Base-by-base conservation (phyloP, 2,329 filamentous ascomycete species). In the Ceratocystis cubensis region DNA sequence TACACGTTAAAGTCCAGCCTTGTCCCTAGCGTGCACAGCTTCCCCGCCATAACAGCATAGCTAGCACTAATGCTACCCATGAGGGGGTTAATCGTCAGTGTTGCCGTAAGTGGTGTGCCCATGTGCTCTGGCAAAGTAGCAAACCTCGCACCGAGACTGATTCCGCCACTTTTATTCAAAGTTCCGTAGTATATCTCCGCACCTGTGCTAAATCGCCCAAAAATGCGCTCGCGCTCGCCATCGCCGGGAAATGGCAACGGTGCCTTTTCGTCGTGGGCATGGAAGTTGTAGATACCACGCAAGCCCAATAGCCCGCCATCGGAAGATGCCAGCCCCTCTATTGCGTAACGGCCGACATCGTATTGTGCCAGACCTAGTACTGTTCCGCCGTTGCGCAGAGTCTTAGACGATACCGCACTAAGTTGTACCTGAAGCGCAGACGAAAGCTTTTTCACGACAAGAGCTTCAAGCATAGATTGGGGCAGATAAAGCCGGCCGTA, bases 1-100 rank as follows among this genome's bases (percentile, higher is more conserved):
- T 96, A 97, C 63, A 96, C 88, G 73, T 99, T 99, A 77, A 99
- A 99, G 73, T 95, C 91, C 77, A 97, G 93, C 63, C 88, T 86
- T 25, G 91, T 95, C 70, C 91, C 94, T 63, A 99, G 82, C 10
- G 91, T 89, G 71, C 96, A 84, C 72, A 91, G 85, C 44, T 84
- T 84, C 2, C 91, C 91, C 1, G 93, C 93, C 72, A 90, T 88
- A 61, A 97, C 89, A 0, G 94, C 89, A 74, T 99, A 99, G 17
- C 86, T 96, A 45, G 91, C 90, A 67, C 88, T 92, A 68, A 99
- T 81, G 73, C 90, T 96, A 20, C 94, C 94, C 84, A 96, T 96
- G 62, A 99, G 79, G 3, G 94, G 94, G 71, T 96, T 97, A 62
- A 96, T 76, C 6, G 93, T 97, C 71, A 97, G 78, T 1, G 94